Evolutionary conservation across 75 land plant genomes (phyloP), one percentile per base, ranked within the genome.

Genomic region (Selaginella tamariscina): DNA sequence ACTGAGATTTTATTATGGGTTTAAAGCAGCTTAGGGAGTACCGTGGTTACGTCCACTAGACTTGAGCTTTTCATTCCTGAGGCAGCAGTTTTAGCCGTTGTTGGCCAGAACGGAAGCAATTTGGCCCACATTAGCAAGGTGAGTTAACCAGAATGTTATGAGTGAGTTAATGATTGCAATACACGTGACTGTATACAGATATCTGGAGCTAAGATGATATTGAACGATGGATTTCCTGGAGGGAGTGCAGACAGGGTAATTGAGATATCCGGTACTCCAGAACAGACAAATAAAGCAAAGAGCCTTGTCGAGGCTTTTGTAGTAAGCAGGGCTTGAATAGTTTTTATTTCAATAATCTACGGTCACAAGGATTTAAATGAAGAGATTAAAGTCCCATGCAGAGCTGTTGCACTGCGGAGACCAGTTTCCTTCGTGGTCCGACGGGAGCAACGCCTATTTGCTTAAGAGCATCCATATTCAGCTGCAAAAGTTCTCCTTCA

Each of bases 341-440:
- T n/a, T n/a, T n/a, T n/a, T n/a, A n/a, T n/a, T n/a, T n/a, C n/a
- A n/a, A n/a, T n/a, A n/a, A n/a, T n/a, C n/a, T n/a, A n/a, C n/a
- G n/a, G n/a, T n/a, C n/a, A n/a, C n/a, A n/a, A n/a, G n/a, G n/a
- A n/a, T n/a, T n/a, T n/a, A n/a, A n/a, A n/a, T n/a, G n/a, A n/a
- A n/a, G n/a, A n/a, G n/a, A n/a, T n/a, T n/a, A n/a, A n/a, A n/a
- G n/a, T n/a, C n/a, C n/a, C n/a, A 39, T 39, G 49, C 49, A 65
- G 9, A 91, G 73, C 30, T 77, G 68, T 27, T 91, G 83, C 31
- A 91, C 82, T 26, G 91, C 84, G 72, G 84, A 88, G 18, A 91
- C 82, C 29, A 91, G 79, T 70, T 91, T 91, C 67, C 97, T 82
- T 73, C 97, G 66, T 0, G 96, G 96, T 0, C 96, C 96, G 54